Conservation (phyloP, 106 monocot species). For the Posidonia australis region DNA sequence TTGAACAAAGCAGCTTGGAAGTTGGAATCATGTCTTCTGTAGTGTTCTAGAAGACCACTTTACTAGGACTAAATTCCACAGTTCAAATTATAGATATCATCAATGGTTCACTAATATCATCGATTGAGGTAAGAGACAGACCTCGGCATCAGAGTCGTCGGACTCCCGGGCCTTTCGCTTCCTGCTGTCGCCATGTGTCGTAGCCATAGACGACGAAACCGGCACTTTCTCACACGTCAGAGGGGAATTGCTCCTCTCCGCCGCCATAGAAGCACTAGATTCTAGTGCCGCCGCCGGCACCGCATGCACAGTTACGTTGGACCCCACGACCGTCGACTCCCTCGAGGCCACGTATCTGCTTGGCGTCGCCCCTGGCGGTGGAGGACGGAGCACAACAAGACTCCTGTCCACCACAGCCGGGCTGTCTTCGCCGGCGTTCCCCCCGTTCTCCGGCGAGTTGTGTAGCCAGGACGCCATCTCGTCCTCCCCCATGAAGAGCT, state of each 20-base stretch:
- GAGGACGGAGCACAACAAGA: too few species aligned
- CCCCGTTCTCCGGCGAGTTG: slow-evolving; percentile 4
- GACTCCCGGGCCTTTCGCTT: slow-evolving; percentile 3
- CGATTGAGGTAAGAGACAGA: not conserved
- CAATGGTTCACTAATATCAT: too few species aligned
- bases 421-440: not conserved
- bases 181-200: not conserved
- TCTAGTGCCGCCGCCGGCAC: not conserved
- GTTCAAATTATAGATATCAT: too few species aligned
- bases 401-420: not conserved
- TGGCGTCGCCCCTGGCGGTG: too few species aligned
- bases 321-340: slow-evolving; percentile 1
- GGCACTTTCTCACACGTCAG: not conserved
- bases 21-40: too few species aligned
- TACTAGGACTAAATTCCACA: too few species aligned
- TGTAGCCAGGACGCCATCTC: slow-evolving; percentile 26
- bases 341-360: not conserved
- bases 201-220: not conserved
- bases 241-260: not conserved
- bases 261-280: not conserved
- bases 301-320: not conserved
- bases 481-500: slow-evolving; percentile 24
- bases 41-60: too few species aligned
- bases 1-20: too few species aligned
- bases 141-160: slow-evolving; percentile 9